phyloP scores from a whole-genome alignment of 2,329 filamentous ascomycete species.

The Pyrenophora graminea region DNA sequence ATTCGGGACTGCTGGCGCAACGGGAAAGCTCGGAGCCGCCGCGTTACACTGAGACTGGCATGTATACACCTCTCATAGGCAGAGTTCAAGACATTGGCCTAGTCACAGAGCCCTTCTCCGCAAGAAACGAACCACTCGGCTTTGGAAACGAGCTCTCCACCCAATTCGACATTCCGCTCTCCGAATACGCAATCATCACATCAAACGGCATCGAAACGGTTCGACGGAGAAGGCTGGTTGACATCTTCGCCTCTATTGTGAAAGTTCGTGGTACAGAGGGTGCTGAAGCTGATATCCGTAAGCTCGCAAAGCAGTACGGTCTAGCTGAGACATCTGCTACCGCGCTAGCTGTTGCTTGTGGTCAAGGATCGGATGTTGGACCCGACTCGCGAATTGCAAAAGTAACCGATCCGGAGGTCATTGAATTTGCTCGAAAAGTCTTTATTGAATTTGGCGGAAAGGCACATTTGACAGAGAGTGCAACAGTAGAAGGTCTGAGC shows the following conservation, averaged over 20 bases:
- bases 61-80: slow-evolving; percentile 76
- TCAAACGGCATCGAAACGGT: slow-evolving; percentile 89
- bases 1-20: slow-evolving; percentile 79
- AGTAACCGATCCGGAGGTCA: slow-evolving; percentile 79
- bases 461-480: slow-evolving; percentile 80
- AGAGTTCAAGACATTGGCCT: slow-evolving; percentile 78
- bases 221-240: slow-evolving; percentile 80
- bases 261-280: slow-evolving; percentile 76
- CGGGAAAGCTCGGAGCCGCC: slow-evolving; percentile 57
- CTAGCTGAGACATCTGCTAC: slow-evolving; percentile 87
- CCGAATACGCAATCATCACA: slow-evolving; percentile 88
- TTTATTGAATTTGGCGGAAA: slow-evolving; percentile 94
- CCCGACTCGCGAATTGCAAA: slow-evolving; percentile 69
- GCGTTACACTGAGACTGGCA: slow-evolving; percentile 77
- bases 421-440: slow-evolving; percentile 80
- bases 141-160: slow-evolving; percentile 95
- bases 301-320: slow-evolving; percentile 84
- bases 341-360: slow-evolving; percentile 90
- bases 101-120: slow-evolving; percentile 69
- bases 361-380: slow-evolving; percentile 83
- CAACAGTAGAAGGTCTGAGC: slow-evolving; percentile 62
- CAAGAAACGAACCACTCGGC: slow-evolving; percentile 67
- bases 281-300: slow-evolving; percentile 78
- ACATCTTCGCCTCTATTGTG: slow-evolving; percentile 85
- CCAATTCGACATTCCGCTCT: slow-evolving; percentile 83